Conservation (phyloP, 2,329 filamentous ascomycete genomes). For the Penicillium crustosum region DNA sequence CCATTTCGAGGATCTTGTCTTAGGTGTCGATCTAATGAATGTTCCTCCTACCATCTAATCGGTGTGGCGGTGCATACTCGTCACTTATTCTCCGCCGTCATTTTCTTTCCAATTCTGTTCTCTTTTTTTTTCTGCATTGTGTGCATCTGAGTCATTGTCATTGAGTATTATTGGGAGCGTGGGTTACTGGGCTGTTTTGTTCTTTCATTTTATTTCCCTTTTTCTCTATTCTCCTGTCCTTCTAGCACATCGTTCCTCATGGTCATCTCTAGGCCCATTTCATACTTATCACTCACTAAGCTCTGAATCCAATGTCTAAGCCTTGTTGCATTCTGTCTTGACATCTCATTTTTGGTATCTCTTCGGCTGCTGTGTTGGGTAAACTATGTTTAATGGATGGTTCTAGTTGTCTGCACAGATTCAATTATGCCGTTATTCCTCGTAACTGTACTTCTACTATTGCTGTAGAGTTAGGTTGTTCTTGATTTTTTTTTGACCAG, state of each 20-base stretch:
- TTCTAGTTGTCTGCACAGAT: background rate
- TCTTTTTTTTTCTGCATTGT: conserved; percentile 22
- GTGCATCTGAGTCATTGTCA: conserved; percentile 32
- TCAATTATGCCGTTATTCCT: background rate
- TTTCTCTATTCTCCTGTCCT: conserved; percentile 22
- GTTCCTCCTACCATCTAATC: conserved; percentile 12
- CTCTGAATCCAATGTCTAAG: conserved; percentile 18
- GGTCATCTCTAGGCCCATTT: conserved; percentile 28
- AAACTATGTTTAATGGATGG: background rate
- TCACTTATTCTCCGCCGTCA: conserved; percentile 13
- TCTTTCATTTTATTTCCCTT: conserved; percentile 23
- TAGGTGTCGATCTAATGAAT: conserved; percentile 26
- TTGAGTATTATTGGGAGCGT: conserved; percentile 32
- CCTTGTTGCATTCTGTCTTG: conserved; percentile 6
- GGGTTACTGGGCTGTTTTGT: conserved; percentile 23
- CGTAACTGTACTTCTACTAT: background rate
- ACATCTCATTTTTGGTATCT: background rate
- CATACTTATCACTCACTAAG: conserved; percentile 18
- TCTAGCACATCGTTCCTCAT: conserved; percentile 32
- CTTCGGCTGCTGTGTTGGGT: background rate
- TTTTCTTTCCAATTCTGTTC: conserved; percentile 10
- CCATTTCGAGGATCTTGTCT: background rate
- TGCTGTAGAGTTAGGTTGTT: background rate
- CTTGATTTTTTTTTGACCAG: background rate
- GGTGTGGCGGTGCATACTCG: conserved; percentile 14